These are phyloP conservation scores for Gaillardinia entomophila DNA, from an alignment of 805 yeast genomes.

Conservation along the genomic window DNA sequence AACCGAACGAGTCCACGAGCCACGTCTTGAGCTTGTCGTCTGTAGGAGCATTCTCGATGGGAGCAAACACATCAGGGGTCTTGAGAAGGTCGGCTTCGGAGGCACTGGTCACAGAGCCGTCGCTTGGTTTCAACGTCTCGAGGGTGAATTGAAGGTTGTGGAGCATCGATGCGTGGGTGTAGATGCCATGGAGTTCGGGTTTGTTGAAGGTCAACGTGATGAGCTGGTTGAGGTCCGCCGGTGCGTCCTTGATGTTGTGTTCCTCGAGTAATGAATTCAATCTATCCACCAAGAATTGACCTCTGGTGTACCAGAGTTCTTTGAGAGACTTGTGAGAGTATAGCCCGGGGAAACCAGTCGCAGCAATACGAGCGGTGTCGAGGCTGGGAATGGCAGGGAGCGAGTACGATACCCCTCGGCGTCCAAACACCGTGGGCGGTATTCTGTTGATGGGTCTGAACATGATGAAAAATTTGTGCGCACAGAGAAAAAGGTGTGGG, in stretches of 20 bases:
- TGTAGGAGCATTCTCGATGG: slow-evolving; percentile 27
- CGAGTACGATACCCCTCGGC: slow-evolving; percentile 18
- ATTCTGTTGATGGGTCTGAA: slow-evolving; percentile 1
- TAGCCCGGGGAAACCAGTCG: slow-evolving; percentile 43
- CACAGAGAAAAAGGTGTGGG: neutral
- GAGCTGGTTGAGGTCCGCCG: slow-evolving; percentile 22
- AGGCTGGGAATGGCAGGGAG: slow-evolving; percentile 28
- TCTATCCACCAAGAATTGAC: slow-evolving; percentile 29
- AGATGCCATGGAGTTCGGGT: slow-evolving; percentile 39
- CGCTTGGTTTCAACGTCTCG: slow-evolving; percentile 33
- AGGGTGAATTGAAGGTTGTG: slow-evolving; percentile 46
- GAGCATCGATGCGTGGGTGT: slow-evolving; percentile 41
- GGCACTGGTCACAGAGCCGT: neutral
- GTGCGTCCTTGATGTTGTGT: slow-evolving; percentile 16
- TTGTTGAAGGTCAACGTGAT: slow-evolving; percentile 38
- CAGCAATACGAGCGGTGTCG: slow-evolving; percentile 17
- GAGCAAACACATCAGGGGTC: slow-evolving; percentile 36
- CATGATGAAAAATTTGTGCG: neutral
- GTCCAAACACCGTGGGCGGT: neutral
- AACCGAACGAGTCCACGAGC: slow-evolving; percentile 64
- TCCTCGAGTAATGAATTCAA: slow-evolving; percentile 32
- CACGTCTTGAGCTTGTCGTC: slow-evolving; percentile 37
- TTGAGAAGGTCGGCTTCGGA: slow-evolving; percentile 33
- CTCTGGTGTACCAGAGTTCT: slow-evolving; percentile 46
- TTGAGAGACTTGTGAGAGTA: slow-evolving; percentile 42